phyloP scores from a whole-genome alignment of 495 filamentous ascomycete genomes.

The Cercophora sp. region DNA sequence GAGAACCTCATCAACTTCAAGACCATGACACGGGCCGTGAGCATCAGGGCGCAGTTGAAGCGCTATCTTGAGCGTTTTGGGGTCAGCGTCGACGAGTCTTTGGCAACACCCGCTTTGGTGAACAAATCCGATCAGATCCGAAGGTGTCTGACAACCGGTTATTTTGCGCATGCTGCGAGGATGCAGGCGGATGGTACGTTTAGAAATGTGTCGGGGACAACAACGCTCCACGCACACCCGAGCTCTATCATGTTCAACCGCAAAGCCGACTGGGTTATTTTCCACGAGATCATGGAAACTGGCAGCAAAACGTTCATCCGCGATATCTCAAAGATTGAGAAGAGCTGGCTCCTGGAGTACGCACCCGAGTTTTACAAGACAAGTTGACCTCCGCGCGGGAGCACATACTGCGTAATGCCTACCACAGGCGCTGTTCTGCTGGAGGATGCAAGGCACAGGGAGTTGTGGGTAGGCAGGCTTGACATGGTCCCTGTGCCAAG shows the following conservation, averaged over 20 bases:
- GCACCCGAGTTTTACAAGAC: conserved; percentile 78
- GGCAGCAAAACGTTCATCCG: conserved; percentile 86
- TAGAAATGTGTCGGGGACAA: conserved; percentile 69
- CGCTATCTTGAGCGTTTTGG: conserved; percentile 85
- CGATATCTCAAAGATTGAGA: conserved; percentile 89
- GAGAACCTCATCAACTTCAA: conserved; percentile 86
- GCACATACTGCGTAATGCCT: too few relatives aligned
- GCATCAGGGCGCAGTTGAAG: conserved; percentile 80
- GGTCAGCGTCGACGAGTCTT: conserved; percentile 61
- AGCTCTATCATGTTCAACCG: conserved; percentile 95
- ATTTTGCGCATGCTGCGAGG: conserved; percentile 90
- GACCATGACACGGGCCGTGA: conserved; percentile 74
- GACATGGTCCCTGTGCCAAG: too few relatives aligned
- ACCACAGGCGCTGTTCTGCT: too few relatives aligned
- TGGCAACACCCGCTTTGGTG: conserved; percentile 17
- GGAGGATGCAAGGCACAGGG: too few relatives aligned
- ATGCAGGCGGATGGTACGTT: conserved; percentile 96
- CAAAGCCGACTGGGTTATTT: conserved; percentile 97
- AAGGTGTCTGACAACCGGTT: conserved; percentile 84
- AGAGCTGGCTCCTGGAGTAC: conserved; percentile 85
- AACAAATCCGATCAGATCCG: conserved; percentile 68
- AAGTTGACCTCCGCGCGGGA: too few relatives aligned
- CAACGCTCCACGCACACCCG: conserved; percentile 80
- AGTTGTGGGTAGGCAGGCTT: too few relatives aligned
- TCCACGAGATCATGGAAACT: conserved; percentile 92